Evolutionary conservation across 208 protist genomes (phyloP), one percentile per base, ranked within the genome.

Genomic region (Leishmania aethiopica): DNA sequence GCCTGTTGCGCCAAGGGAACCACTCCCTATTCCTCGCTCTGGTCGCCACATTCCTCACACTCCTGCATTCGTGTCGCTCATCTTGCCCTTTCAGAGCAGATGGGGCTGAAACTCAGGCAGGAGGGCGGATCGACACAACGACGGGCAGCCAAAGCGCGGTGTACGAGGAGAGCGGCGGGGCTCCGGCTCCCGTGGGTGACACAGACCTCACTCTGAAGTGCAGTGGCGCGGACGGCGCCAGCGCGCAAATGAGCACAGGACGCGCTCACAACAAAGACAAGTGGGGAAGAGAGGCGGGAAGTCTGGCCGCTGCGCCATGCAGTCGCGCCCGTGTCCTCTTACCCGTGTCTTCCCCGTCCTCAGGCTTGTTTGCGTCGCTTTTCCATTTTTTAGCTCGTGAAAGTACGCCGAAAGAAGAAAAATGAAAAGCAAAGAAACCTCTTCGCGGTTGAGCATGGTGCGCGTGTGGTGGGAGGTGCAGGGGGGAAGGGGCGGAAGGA

Each of bases 401-500:
- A 72, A 57, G 73, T 59, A 55, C 22, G 32, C 37, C 13, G 49
- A 28, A 51, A 13, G 49, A 57, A 55, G 45, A 78, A 64, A 83
- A 81, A 76, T 1, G 1, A 53, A 78, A 81, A 67, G 51, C 51
- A 66, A 72, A 80, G 55, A 77, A 66, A 71, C 66, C 35, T 82
- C 45, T 74, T 78, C 51, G 3, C 53, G 64, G 28, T 40, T 37
- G 37, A 28, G 15, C n/a, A 3, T 45, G n/a, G 22, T 53, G 45
- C 70, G 55, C 70, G 70, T 74, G 22, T 49, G 40, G 71, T 55
- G 37, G 55, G 55, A 78, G n/a, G 42, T 51, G n/a, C 15, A 11
- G 11, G 60, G 25, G 28, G 62, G 13, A n/a, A n/a, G n/a, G n/a
- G n/a, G n/a, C n/a, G 64, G 64, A 19, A 19, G 13, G 19, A 11